These are phyloP conservation scores for Candida sp. DNA, from an alignment of 1,139 yeast genomes.

Conservation along the genomic window DNA sequence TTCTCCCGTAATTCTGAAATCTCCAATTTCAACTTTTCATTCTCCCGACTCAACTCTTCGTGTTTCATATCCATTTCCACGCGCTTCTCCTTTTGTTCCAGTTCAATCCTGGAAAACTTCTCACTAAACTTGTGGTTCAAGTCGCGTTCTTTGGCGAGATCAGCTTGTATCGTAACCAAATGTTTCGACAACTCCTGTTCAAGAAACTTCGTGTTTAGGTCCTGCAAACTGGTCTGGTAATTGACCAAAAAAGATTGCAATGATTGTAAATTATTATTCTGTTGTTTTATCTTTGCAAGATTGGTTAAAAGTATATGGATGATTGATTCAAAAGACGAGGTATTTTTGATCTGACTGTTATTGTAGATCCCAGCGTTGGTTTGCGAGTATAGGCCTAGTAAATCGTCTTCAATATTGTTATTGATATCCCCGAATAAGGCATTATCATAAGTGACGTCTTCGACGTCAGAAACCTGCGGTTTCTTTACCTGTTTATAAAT, in stretches of 20 bases:
- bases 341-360: constrained; percentile 57
- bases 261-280: constrained; percentile 27
- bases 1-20: constrained; percentile 1
- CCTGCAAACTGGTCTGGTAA: constrained; percentile 25
- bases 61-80: constrained; percentile 13
- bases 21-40: not conserved
- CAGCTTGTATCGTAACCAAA: constrained; percentile 16
- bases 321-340: constrained; percentile 46
- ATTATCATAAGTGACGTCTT: constrained; percentile 51
- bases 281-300: constrained; percentile 34
- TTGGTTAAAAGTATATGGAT: constrained; percentile 25
- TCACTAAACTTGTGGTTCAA: constrained; percentile 16
- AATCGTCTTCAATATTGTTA: constrained; percentile 56
- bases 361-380: constrained; percentile 61
- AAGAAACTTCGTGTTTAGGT: constrained; percentile 25
- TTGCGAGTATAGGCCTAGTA: constrained; percentile 54
- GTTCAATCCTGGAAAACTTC: constrained; percentile 16
- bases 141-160: constrained; percentile 17
- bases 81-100: constrained; percentile 14
- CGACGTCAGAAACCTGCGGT: constrained; percentile 1
- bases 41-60: constrained; percentile 4
- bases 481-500: constrained; percentile 16
- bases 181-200: constrained; percentile 19
- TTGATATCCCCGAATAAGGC: constrained; percentile 79
- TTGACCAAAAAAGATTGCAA: constrained; percentile 27